Evolutionary conservation across 1,284 basidiomycete species (phyloP), one percentile per base, ranked within the genome.

Genomic region (Cryptococcus sp.): DNA sequence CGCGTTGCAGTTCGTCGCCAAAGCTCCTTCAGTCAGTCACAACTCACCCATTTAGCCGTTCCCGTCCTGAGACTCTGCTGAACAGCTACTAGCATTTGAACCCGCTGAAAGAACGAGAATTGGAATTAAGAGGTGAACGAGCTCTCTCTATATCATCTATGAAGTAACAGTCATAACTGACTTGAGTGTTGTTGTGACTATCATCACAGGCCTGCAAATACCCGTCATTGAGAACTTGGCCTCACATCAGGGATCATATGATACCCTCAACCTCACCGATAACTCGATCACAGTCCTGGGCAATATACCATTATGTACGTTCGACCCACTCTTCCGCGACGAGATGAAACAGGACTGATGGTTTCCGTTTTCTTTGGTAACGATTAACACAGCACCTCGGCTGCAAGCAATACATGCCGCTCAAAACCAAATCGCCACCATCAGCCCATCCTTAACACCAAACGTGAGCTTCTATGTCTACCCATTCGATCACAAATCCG

Each of bases 141-240:
- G 8, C 8, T 34, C 3, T 34, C 29, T 34, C 13, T 34, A 34
- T 34, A 7, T 2, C 8, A 34, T 34, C 29, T 34, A n/a, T 34
- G 29, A 34, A 34, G 23, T 46, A 45, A 38, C 23, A 49, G 20
- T 41, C 45, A 23, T 48, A 29, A 17, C 22, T 47, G 39, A 50
- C 34, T 41, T 16, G 44, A 25, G 26, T n/a, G n/a, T n/a, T n/a
- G n/a, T n/a, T n/a, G 20, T 29, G 25, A 38, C 29, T 5, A 7
- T 40, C 11, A 19, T 37, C 26, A 67, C 76, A 95, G 93, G 93
- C 59, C 90, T 92, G 79, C 95, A 94, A 85, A 97, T 99, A 72
- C 93, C 94, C 46, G 87, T 91, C 52, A 99, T 99, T 75, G 96
- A 99, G 87, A 99, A 99, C 83, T 84, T 99, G 68, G 96, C 94